Conservation (phyloP, 2,329 filamentous ascomycete genomes). For the Exophiala bonariae region DNA sequence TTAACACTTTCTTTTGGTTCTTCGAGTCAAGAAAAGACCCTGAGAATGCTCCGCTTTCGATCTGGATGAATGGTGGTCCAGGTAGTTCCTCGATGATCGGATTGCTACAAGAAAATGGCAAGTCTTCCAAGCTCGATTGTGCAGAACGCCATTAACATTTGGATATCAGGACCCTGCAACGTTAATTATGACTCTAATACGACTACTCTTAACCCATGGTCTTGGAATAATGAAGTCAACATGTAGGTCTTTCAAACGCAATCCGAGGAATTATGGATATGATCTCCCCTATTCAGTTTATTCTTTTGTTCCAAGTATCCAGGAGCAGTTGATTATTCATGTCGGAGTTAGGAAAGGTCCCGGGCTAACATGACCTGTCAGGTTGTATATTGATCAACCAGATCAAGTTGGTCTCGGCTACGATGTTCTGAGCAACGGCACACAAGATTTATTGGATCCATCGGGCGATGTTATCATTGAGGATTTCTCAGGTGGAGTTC, state of each 20-base stretch:
- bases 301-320: too few relatives aligned
- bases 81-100: conserved; percentile 61
- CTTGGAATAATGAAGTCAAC: conserved; percentile 65
- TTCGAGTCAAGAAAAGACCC: conserved; percentile 58
- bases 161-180: conserved; percentile 43
- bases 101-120: conserved; percentile 49
- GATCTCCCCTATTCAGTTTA: too few relatives aligned
- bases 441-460: conserved; percentile 32
- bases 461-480: conserved; percentile 29
- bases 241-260: conserved; percentile 38
- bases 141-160: too few relatives aligned
- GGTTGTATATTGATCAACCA: conserved; percentile 68
- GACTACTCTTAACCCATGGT: conserved; percentile 57
- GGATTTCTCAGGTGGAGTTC: conserved; percentile 30
- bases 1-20: conserved; percentile 69
- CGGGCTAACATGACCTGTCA: conserved; percentile 34
- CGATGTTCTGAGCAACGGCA: conserved; percentile 43
- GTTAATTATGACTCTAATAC: conserved; percentile 54
- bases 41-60: conserved; percentile 56
- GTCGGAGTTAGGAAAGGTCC: too few relatives aligned
- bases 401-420: conserved; percentile 60
- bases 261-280: background rate
- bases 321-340: too few relatives aligned
- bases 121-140: too few relatives aligned
- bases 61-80: conserved; percentile 66